Evolutionary conservation across 2,329 filamentous ascomycete species (phyloP).

Genomic region (Metarhizium rileyi): DNA sequence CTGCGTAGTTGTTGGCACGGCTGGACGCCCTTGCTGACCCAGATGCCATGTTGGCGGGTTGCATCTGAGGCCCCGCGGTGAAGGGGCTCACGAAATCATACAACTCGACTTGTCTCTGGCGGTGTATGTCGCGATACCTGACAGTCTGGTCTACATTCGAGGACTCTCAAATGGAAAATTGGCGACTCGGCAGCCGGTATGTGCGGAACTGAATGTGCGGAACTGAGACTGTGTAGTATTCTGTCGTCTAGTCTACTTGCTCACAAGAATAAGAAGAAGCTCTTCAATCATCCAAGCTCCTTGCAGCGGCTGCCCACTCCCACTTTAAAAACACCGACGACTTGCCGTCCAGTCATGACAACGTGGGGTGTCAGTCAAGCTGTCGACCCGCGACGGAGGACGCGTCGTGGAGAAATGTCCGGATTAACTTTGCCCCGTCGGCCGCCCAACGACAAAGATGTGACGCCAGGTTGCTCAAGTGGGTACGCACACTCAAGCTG

Average conservation of each 20-base stretch:
- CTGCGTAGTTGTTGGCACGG: constrained; percentile 33
- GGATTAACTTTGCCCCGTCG: constrained; percentile 4
- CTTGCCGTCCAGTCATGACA: background rate
- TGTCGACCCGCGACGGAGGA: background rate
- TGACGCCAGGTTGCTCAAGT: background rate
- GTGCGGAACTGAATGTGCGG: background rate
- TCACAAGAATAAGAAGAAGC: no score
- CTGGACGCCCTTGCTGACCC: constrained; percentile 31
- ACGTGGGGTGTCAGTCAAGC: background rate
- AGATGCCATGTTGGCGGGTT: constrained; percentile 31
- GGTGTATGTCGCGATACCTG: background rate
- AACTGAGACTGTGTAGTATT: background rate
- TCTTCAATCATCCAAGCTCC: no score
- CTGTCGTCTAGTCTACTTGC: background rate
- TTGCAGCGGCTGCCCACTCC: background rate
- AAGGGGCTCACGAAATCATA: background rate
- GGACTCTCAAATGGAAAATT: background rate
- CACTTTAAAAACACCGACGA: no score
- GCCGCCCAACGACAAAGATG: background rate
- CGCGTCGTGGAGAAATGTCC: background rate
- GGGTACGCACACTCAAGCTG: background rate
- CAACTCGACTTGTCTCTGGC: background rate
- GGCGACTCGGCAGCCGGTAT: background rate
- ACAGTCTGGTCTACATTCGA: no score
- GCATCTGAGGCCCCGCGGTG: constrained; percentile 21